phyloP scores from a whole-genome alignment of 495 filamentous ascomycete species.

The Aspergillus campestris region DNA sequence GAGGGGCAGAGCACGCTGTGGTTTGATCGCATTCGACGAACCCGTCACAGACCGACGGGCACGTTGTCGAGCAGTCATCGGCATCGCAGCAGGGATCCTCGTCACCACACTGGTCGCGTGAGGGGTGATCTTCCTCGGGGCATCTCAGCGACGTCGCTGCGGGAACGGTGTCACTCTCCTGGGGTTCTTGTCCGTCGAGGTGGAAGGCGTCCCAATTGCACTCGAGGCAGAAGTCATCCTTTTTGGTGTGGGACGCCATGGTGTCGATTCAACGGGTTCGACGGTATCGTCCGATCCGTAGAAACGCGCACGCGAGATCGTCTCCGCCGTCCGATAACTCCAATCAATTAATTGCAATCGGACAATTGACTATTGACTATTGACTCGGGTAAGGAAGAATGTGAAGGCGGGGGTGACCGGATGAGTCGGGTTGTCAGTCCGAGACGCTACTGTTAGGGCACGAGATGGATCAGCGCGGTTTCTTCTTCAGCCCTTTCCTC shows the following conservation, averaged over 20 bases:
- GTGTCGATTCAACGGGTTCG: constrained; percentile 2
- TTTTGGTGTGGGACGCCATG: constrained; percentile 30
- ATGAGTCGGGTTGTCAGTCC: too few species aligned
- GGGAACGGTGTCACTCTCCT: constrained; percentile 12
- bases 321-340: too few species aligned
- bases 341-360: too few species aligned
- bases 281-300: too few species aligned
- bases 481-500: too few species aligned
- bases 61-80: constrained; percentile 35
- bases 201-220: constrained; percentile 37
- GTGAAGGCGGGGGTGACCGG: too few species aligned
- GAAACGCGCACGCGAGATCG: too few species aligned
- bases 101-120: constrained; percentile 19
- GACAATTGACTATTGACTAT: too few species aligned
- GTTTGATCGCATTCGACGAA: constrained; percentile 38
- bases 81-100: constrained; percentile 37
- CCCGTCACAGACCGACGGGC: constrained; percentile 35
- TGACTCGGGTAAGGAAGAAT: too few species aligned
- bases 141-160: constrained; percentile 26
- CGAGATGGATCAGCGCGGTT: too few species aligned
- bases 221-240: constrained; percentile 35
- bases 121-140: constrained; percentile 20
- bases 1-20: constrained; percentile 29
- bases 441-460: too few species aligned
- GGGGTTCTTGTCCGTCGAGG: constrained; percentile 24